phyloP scores from a whole-genome alignment of 2,329 filamentous ascomycete species.

The Blumeria graminis region DNA sequence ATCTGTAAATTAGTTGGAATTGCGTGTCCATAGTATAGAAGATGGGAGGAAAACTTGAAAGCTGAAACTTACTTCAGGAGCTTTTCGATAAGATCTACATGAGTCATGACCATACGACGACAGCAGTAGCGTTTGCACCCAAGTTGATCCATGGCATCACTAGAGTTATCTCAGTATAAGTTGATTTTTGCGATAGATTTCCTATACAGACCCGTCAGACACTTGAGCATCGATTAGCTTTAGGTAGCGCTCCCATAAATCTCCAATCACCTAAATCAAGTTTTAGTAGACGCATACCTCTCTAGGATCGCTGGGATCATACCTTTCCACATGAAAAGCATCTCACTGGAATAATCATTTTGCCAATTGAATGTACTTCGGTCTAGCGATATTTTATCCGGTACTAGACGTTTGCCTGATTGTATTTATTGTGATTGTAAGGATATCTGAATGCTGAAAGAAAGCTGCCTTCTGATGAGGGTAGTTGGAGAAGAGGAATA shows the following conservation, averaged over 20 bases:
- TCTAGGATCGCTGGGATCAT: constrained; percentile 10
- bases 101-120: constrained; percentile 97
- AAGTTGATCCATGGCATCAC: constrained; percentile 87
- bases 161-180: too few relatives aligned
- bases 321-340: constrained; percentile 99
- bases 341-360: constrained; percentile 95
- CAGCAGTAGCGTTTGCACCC: constrained; percentile 94
- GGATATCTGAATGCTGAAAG: too few relatives aligned
- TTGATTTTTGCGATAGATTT: too few relatives aligned
- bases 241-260: constrained; percentile 92
- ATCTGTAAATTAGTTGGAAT: constrained; percentile 14
- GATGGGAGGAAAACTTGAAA: neutral
- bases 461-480: too few relatives aligned
- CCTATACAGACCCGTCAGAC: constrained; percentile 36
- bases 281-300: constrained; percentile 4
- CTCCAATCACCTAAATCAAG: constrained; percentile 55
- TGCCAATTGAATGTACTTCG: too few relatives aligned
- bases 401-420: too few relatives aligned
- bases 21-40: constrained; percentile 5
- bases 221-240: constrained; percentile 60
- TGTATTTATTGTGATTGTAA: too few relatives aligned
- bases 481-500: too few relatives aligned
- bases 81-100: constrained; percentile 97
- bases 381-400: too few relatives aligned
- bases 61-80: constrained; percentile 50